Conservation (phyloP, 2,329 filamentous ascomycete genomes). For the Microsporum ferrugineum region DNA sequence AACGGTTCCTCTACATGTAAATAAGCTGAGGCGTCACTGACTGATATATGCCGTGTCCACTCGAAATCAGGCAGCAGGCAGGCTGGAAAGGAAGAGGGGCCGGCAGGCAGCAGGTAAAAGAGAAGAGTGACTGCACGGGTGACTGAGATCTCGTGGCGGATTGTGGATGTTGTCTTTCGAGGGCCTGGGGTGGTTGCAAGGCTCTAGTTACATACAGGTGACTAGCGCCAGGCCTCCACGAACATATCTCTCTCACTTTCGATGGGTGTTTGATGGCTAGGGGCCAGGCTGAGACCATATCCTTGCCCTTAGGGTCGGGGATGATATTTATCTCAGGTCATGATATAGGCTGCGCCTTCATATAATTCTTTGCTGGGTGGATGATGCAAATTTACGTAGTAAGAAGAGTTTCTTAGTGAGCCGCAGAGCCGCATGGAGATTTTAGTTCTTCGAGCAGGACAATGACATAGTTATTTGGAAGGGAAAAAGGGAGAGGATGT, state of each 20-base stretch:
- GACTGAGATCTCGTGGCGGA: constrained; percentile 1
- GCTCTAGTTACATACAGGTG: not conserved
- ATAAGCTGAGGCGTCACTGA: too few relatives aligned
- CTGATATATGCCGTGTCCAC: too few relatives aligned
- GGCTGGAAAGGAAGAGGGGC: not conserved
- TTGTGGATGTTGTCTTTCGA: not conserved
- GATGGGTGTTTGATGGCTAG: not conserved
- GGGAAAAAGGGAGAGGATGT: not conserved
- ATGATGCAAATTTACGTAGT: not conserved
- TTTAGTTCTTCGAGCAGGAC: not conserved
- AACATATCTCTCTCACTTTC: not conserved
- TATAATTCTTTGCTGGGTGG: not conserved
- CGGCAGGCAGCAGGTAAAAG: not conserved
- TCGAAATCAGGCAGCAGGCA: not conserved
- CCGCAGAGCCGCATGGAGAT: not conserved
- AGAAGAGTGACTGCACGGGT: not conserved
- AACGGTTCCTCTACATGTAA: too few relatives aligned
- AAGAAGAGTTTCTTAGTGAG: not conserved
- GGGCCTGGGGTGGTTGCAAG: not conserved
- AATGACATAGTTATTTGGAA: not conserved
- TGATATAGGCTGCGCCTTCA: not conserved
- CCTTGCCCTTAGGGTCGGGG: not conserved
- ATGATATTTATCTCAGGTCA: not conserved
- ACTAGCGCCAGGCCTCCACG: not conserved
- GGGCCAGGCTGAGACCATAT: not conserved